A percentile compares a stretch with the other conserved stretches of the same genome.
These are phyloP conservation scores for Gynochthodes officinalis DNA, from an alignment of 257 asterid genomes.

Conservation along the genomic window DNA sequence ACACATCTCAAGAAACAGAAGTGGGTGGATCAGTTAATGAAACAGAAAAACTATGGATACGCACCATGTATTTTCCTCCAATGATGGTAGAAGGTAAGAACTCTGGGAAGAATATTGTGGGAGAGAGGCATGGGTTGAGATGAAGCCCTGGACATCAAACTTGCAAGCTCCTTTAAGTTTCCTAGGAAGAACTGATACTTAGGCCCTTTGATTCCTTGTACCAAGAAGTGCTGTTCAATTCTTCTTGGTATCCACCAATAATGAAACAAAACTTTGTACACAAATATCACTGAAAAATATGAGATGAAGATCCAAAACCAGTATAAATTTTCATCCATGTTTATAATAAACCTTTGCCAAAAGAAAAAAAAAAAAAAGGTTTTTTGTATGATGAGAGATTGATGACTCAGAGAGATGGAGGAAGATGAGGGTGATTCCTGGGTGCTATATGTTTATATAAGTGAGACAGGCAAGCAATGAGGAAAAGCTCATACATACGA, in stretches of 20 bases:
- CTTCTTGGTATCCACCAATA: constrained; percentile 80
- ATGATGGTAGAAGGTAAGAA: constrained; percentile 82
- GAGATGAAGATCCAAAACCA: constrained; percentile 17
- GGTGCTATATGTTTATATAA: constrained; percentile 11
- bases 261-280: constrained; percentile 36
- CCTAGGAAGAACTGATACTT: constrained; percentile 66
- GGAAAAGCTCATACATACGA: neutral
- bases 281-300: constrained; percentile 32
- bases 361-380: neutral
- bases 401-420: neutral
- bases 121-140: constrained; percentile 61
- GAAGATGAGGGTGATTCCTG: constrained; percentile 6
- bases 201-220: constrained; percentile 84
- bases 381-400: neutral
- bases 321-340: constrained; percentile 12
- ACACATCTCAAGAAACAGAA: neutral
- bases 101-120: constrained; percentile 90
- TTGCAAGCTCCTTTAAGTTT: constrained; percentile 70
- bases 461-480: neutral
- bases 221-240: constrained; percentile 48
- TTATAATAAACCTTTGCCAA: neutral
- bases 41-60: neutral
- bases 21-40: neutral
- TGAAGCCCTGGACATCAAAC: constrained; percentile 52
- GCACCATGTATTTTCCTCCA: constrained; percentile 89